Conservation (phyloP, 305 asterid genomes). For the Rubia balearica region DNA sequence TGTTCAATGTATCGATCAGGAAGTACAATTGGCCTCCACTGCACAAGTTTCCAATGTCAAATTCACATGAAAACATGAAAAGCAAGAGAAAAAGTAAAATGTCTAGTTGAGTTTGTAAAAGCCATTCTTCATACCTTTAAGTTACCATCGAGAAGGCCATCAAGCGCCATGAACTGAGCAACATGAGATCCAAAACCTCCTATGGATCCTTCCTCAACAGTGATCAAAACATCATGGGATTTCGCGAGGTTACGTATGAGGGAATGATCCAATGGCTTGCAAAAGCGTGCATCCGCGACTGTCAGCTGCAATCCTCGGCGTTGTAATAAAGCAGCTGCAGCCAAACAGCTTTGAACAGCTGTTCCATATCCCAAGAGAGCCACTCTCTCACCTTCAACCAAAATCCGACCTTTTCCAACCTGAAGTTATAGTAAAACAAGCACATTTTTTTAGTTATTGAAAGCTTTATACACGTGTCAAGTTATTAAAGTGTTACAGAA, state of each 20-base stretch:
- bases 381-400: slow-evolving; percentile 82
- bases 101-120: neutral
- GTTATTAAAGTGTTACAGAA: slow-evolving; percentile 3
- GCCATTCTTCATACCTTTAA: slow-evolving; percentile 46
- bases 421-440: slow-evolving; percentile 14
- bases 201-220: slow-evolving; percentile 93
- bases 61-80: neutral
- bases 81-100: neutral
- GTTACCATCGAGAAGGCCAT: slow-evolving; percentile 87
- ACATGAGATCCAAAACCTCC: slow-evolving; percentile 98
- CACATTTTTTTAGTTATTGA: neutral
- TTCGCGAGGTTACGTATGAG: slow-evolving; percentile 79
- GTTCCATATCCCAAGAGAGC: slow-evolving; percentile 88
- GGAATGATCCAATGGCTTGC: slow-evolving; percentile 79
- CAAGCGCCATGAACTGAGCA: slow-evolving; percentile 86
- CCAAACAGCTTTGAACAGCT: slow-evolving; percentile 82
- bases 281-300: slow-evolving; percentile 94
- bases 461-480: neutral
- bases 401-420: slow-evolving; percentile 80
- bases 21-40: slow-evolving; percentile 98
- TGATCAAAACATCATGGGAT: slow-evolving; percentile 75
- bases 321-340: slow-evolving; percentile 69
- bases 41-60: slow-evolving; percentile 25
- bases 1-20: slow-evolving; percentile 91
- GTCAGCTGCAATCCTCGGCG: slow-evolving; percentile 55